Evolutionary conservation across 1,284 basidiomycete genomes (phyloP), one percentile per base, ranked within the genome.

Genomic region (Malassezia psittaci): DNA sequence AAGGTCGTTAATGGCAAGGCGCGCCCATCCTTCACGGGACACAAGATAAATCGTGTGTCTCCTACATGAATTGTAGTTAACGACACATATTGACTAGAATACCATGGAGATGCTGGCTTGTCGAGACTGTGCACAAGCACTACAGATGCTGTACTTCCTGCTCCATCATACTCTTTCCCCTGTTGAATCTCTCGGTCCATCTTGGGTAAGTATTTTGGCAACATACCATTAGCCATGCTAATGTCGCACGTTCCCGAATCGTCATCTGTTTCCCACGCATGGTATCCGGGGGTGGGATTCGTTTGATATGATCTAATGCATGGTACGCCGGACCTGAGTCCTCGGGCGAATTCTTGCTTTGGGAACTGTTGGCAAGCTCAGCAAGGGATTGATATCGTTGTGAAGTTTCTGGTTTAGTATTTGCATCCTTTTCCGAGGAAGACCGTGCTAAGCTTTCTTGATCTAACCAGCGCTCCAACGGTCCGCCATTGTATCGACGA

Each of bases 11-110:
- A 84, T 0, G 87, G 82, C 35, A 82, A 77, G 16, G 85, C 87
- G 49, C 79, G 78, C 3, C 88, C 89, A 36, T 82, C 82, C 35
- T 84, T 77, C 0, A 83, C 83, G 9, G 85, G 79, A 62, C 88
- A 90, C 35, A 96, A 77, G 9, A 96, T 75, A 10, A 90, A 85
- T 21, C 89, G 83, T 0, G 93, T 96, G 41, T 74, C 72, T 32
- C 90, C 90, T 64, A 85, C 85, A 75, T 98, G 93, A 6, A 88
- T 89, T n/a, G 94, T 83, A 0, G 88, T 91, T 32, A 77, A 50
- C 1, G 66, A 62, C 13, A 77, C 51, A 12, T 67, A 66, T 9
- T 65, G 54, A 50, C 72, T 70, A 12, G 66, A 62, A 60, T 76
- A 77, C 68, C 66, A 77, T 0, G 76, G 75, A 9, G 61, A 51